phyloP scores from a whole-genome alignment of 768 basidiomycete genomes.

The Udeniomyces megalosporus region DNA sequence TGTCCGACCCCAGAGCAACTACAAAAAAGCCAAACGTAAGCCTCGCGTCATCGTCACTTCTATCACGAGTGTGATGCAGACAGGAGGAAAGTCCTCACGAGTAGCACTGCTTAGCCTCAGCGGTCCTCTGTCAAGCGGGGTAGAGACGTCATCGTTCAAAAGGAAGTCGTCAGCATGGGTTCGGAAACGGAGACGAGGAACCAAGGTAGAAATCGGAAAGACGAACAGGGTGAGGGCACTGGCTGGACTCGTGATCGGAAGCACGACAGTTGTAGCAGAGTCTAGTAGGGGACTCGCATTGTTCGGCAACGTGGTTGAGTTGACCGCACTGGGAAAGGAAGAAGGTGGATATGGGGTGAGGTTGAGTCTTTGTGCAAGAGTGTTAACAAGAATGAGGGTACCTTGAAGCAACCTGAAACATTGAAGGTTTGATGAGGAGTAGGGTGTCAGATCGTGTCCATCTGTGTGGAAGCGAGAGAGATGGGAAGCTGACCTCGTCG shows the following conservation, averaged over 20 bases:
- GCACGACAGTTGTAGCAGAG: constrained; percentile 8
- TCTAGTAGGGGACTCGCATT: not conserved
- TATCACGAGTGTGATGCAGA: no score
- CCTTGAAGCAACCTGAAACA: not conserved
- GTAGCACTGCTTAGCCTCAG: constrained; percentile 9
- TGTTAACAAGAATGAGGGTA: no score
- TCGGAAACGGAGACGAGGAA: no score
- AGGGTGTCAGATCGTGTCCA: not conserved
- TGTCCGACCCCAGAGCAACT: constrained; percentile 1
- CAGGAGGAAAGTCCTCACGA: no score
- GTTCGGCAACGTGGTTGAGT: constrained; percentile 1
- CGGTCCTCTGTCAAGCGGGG: no score
- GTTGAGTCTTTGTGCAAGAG: not conserved
- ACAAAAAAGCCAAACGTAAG: no score
- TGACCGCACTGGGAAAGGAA: not conserved
- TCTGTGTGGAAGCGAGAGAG: not conserved
- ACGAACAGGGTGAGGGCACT: constrained; percentile 2
- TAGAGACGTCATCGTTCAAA: no score
- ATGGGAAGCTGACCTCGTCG: not conserved
- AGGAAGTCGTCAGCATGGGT: no score
- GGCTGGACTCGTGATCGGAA: not conserved
- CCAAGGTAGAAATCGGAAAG: no score
- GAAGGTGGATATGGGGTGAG: not conserved
- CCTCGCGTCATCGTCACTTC: no score
- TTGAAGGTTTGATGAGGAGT: no score